phyloP scores from a whole-genome alignment of 805 yeast species.

The Metschnikowia kofuensis region DNA sequence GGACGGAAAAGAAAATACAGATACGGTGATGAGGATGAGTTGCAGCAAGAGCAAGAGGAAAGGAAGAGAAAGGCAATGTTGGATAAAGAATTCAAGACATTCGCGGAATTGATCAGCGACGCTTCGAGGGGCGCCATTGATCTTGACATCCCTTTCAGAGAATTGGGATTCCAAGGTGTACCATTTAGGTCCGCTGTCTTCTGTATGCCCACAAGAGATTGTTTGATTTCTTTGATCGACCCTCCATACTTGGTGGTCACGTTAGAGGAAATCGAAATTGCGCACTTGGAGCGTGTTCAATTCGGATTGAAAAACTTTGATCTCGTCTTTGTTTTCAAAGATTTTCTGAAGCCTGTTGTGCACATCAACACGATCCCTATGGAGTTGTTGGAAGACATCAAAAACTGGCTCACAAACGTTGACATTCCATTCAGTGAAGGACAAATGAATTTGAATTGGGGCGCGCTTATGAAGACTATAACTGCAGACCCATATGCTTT shows the following conservation, averaged over 20 bases:
- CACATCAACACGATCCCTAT: conserved; percentile 95
- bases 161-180: conserved; percentile 95
- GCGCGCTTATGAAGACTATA: conserved; percentile 90
- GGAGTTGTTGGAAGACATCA: conserved; percentile 86
- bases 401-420: conserved; percentile 96
- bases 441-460: conserved; percentile 94
- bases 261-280: conserved; percentile 87
- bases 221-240: conserved; percentile 89
- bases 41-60: conserved; percentile 98
- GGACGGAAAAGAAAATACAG: conserved; percentile 82
- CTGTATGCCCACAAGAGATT: conserved; percentile 96
- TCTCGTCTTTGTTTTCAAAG: conserved; percentile 93
- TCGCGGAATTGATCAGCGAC: conserved; percentile 88
- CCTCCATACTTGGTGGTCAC: conserved; percentile 94
- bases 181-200: conserved; percentile 92
- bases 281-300: conserved; percentile 94
- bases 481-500: conserved; percentile 91
- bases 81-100: conserved; percentile 86
- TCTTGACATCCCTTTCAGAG: conserved; percentile 92
- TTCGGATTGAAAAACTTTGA: conserved; percentile 96
- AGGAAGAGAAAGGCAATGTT: conserved; percentile 85
- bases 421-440: conserved; percentile 95
- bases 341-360: conserved; percentile 80
- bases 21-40: conserved; percentile 97
- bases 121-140: conserved; percentile 81